Evolutionary conservation across 2,329 filamentous ascomycete species (phyloP).

Genomic region (Lasiodiplodia gonubiensis): DNA sequence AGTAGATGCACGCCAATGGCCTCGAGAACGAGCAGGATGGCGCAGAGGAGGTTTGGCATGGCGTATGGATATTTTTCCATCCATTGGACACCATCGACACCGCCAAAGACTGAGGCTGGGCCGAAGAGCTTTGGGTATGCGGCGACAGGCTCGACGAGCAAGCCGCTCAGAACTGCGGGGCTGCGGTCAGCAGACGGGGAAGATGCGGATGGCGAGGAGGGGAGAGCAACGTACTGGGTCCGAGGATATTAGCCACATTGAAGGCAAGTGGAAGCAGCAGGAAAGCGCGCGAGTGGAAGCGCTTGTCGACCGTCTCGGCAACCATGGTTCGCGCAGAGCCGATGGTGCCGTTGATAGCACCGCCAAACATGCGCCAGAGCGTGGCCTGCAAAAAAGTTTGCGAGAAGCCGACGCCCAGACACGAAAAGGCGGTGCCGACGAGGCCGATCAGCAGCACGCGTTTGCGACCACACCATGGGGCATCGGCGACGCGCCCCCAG

Average conservation of each 20-base stretch:
- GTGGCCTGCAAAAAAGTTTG: slow-evolving; percentile 49
- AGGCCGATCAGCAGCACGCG: slow-evolving; percentile 48
- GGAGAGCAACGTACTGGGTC: slow-evolving; percentile 37
- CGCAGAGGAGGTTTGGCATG: slow-evolving; percentile 67
- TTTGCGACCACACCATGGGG: slow-evolving; percentile 53
- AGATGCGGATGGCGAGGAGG: neutral
- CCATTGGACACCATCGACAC: slow-evolving; percentile 62
- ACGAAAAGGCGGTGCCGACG: slow-evolving; percentile 47
- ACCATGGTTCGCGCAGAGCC: slow-evolving; percentile 51
- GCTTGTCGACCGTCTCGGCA: slow-evolving; percentile 47
- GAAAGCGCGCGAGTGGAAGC: slow-evolving; percentile 49
- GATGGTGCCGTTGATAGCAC: slow-evolving; percentile 50
- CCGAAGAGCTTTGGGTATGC: slow-evolving; percentile 65
- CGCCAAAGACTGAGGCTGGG: slow-evolving; percentile 59
- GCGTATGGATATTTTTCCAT: slow-evolving; percentile 67
- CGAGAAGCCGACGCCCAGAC: slow-evolving; percentile 49
- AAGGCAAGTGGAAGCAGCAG: slow-evolving; percentile 49
- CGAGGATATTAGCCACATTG: slow-evolving; percentile 49
- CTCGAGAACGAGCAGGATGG: slow-evolving; percentile 60
- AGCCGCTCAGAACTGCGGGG: slow-evolving; percentile 62
- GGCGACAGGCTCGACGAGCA: slow-evolving; percentile 65
- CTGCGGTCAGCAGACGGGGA: neutral
- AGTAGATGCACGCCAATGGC: slow-evolving; percentile 62
- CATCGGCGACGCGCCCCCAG: slow-evolving; percentile 50
- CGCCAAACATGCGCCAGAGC: slow-evolving; percentile 47